Base-by-base conservation (phyloP, 2,329 filamentous ascomycete genomes). In the Claviceps quebecensis region DNA sequence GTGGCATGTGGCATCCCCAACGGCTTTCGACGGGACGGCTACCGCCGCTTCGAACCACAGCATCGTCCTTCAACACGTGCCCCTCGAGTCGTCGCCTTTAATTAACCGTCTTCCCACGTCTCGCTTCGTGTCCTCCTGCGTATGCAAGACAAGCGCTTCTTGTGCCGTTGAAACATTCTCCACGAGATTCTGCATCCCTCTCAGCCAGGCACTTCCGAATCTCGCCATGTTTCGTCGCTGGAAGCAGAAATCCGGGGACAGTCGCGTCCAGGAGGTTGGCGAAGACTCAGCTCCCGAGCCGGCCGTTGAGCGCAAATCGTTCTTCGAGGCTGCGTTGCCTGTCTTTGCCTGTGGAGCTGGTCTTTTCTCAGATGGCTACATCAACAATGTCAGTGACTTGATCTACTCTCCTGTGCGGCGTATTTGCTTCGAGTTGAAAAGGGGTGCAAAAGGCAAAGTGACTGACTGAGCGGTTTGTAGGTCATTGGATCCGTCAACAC, bases 401-500 rank as follows among this genome's bases (percentile, higher is more conserved):
- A 34, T 34, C 9, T 34, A 34, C 9, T 34, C 29, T 34, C 29
- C 7, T 34, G 3, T 9, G 29, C 29, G 29, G 29, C 29, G 9
- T 11, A 34, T 11, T 34, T 34, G 9, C 29, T 34, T 34, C 9
- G 9, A 34, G 29, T 29, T 9, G 29, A 9, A 29, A 48, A 26
- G 9, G 4, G 40, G 26, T 7, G 23, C n/a, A 1, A n/a, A 39
- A 29, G 40, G 11, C 14, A 44, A 47, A 17, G 5, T 23, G 14
- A 41, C 36, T 29, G 5, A 47, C 37, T 7, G 9, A 46, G 4
- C 48, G 19, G 19, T 40, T 11, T n/a, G 6, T 50, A 85, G 84
- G 84, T 95, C 56, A 95, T 95, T 59, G 88, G 90, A 5, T 86
- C 85, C 3, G 89, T 95, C 53, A 86, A 84, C 59, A 94, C 88